Evolutionary conservation across 1,139 yeast genomes (phyloP), one percentile per base, ranked within the genome.

Genomic region (Scheffersomyces cryptocercus): DNA sequence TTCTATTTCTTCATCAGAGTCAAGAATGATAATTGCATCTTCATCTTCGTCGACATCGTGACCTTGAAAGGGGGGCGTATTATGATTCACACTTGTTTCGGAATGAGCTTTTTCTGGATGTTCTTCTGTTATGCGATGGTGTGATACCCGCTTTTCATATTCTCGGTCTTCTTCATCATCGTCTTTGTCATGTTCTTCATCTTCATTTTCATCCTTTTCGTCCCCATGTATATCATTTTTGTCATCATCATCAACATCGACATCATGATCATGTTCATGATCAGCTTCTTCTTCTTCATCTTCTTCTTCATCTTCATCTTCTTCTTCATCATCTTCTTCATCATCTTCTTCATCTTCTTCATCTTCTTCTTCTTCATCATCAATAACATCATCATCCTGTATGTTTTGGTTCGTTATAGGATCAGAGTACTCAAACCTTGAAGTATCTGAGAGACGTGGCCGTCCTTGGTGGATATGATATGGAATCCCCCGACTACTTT

Each of bases 11-110:
- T 31, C 33, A 5, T 30, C 31, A 14, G 42, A 39, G 13, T 20
- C 42, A 10, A 39, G 39, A 10, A 36, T 24, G 10, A 40, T 40
- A 2, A 40, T 40, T 8, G 42, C 30, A 30, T 36, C 42, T 3
- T 37, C 41, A 8, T 37, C 36, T 15, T 35, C 37, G 12, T 31
- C 29, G 9, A 38, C 39, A 4, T 24, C 14, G 28, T 38, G 14
- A 13, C 14, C 38, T 10, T 14, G 24, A 13, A 13, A 2, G 14
- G 7, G 35, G 7, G 35, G 7, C 8, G 10, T 15, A 6, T 31
- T 20, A 13, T 10, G 20, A 15, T 8, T 31, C 24, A 3, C 11
- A 8, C 14, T 13, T 13, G 20, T 37, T 38, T 26, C 33, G 36
- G 3, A 13, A 26, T 32, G 34, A 7, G 12, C 30, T 5, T 39